phyloP scores from a whole-genome alignment of 495 filamentous ascomycete species.

The Hypoxylon fuscum region DNA sequence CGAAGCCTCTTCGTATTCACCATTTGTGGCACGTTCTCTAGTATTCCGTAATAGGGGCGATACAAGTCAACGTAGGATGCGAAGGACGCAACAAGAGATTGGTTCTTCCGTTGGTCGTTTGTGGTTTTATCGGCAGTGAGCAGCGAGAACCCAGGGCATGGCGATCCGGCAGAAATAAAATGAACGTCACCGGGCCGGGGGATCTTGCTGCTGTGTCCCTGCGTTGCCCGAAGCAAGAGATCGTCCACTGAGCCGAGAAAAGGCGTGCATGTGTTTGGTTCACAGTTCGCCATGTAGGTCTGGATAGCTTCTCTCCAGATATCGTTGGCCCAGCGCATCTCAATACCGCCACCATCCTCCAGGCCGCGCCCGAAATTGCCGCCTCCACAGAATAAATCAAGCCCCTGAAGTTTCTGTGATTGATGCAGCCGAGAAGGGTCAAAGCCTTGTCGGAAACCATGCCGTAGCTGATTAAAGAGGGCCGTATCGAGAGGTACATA shows the following conservation, averaged over 20 bases:
- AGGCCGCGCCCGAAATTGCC: conserved; percentile 78
- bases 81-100: conserved; percentile 77
- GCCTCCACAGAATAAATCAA: conserved; percentile 78
- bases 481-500: conserved; percentile 41
- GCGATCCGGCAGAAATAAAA: conserved; percentile 74
- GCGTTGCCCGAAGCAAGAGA: conserved; percentile 63
- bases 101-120: conserved; percentile 63
- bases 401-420: conserved; percentile 55
- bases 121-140: conserved; percentile 63
- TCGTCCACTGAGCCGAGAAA: conserved; percentile 77
- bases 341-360: conserved; percentile 72
- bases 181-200: conserved; percentile 68
- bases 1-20: conserved; percentile 50
- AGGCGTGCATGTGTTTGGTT: conserved; percentile 48
- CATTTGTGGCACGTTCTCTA: conserved; percentile 77
- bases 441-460: conserved; percentile 70
- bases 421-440: conserved; percentile 45
- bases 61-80: conserved; percentile 77
- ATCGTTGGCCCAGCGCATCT: conserved; percentile 72
- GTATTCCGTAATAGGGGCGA: conserved; percentile 71
- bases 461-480: conserved; percentile 51
- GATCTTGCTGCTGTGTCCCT: conserved; percentile 57
- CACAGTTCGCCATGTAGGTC: conserved; percentile 70
- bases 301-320: conserved; percentile 68
- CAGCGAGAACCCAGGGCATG: conserved; percentile 75